phyloP scores from a whole-genome alignment of 768 basidiomycete species.

The Podaxis carcinomalis region DNA sequence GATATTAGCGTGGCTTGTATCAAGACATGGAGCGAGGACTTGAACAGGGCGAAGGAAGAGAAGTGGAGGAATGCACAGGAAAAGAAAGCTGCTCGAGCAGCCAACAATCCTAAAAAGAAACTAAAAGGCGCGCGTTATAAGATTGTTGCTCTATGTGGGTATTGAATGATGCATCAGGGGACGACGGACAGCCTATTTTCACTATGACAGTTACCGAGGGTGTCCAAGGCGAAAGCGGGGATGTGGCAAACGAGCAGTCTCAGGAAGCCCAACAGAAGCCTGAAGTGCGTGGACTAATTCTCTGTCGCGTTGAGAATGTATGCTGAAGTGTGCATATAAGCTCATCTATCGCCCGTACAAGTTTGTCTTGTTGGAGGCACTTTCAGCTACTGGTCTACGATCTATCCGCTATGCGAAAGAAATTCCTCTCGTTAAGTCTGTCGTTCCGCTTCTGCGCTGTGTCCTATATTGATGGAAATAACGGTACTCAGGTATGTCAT shows the following conservation, averaged over 20 bases:
- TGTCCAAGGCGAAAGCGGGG: not conserved
- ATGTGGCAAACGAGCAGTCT: not conserved
- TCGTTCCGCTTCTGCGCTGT: not conserved
- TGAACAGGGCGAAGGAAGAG: slow-evolving; percentile 57
- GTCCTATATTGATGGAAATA: slow-evolving; percentile 6
- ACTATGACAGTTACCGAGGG: not conserved
- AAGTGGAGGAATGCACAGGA: slow-evolving; percentile 54
- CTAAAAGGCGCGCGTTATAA: slow-evolving; percentile 35
- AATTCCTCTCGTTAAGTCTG: slow-evolving; percentile 85
- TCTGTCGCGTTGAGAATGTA: not conserved
- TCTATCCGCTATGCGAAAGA: slow-evolving; percentile 98
- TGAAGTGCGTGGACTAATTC: not conserved
- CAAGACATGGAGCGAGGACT: slow-evolving; percentile 77
- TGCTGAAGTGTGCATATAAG: slow-evolving; percentile 6
- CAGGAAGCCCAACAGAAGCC: not conserved
- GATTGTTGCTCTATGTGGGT: not conserved
- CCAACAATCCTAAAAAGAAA: slow-evolving; percentile 30
- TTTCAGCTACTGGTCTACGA: slow-evolving; percentile 93
- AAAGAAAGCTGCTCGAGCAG: slow-evolving; percentile 39
- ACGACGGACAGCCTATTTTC: not conserved
- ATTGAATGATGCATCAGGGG: not conserved
- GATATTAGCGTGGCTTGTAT: slow-evolving; percentile 92
- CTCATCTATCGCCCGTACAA: slow-evolving; percentile 54
- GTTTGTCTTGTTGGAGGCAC: slow-evolving; percentile 83
- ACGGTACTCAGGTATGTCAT: slow-evolving; percentile 69